phyloP scores from a whole-genome alignment of 352 stramenopile species.

The Pythium dissotocum region DNA sequence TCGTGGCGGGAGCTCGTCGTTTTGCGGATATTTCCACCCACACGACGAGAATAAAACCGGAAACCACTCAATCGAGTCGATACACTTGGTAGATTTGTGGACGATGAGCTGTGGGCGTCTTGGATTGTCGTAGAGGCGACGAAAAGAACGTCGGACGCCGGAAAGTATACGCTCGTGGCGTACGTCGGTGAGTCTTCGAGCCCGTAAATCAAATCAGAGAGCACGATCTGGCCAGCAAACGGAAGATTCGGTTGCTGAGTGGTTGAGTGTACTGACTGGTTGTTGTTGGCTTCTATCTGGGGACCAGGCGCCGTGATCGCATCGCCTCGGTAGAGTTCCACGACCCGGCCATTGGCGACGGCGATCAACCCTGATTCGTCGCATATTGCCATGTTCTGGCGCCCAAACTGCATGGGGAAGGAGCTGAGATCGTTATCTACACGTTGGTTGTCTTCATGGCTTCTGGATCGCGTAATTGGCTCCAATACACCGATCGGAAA shows the following conservation, averaged over 20 bases:
- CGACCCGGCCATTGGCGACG: conserved; percentile 44
- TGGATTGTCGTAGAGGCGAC: conserved; percentile 30
- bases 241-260: conserved; percentile 23
- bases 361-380: conserved; percentile 38
- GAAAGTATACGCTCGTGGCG: conserved; percentile 46
- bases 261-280: background rate
- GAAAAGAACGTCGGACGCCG: conserved; percentile 42
- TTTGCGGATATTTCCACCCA: background rate
- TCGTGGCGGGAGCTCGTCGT: background rate
- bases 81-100: background rate
- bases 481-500: conserved; percentile 17
- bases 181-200: conserved; percentile 3
- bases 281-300: background rate
- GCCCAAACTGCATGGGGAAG: background rate
- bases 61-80: conserved; percentile 49
- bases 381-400: conserved; percentile 43
- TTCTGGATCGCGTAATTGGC: background rate
- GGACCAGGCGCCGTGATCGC: background rate
- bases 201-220: conserved; percentile 32
- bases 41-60: conserved; percentile 37
- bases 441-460: background rate
- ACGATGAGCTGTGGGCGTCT: background rate
- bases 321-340: conserved; percentile 46
- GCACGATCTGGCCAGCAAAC: conserved; percentile 43
- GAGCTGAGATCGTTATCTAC: background rate